Evolutionary conservation across 495 filamentous ascomycete genomes (phyloP).

Genomic region (Xeromyces bisporus): DNA sequence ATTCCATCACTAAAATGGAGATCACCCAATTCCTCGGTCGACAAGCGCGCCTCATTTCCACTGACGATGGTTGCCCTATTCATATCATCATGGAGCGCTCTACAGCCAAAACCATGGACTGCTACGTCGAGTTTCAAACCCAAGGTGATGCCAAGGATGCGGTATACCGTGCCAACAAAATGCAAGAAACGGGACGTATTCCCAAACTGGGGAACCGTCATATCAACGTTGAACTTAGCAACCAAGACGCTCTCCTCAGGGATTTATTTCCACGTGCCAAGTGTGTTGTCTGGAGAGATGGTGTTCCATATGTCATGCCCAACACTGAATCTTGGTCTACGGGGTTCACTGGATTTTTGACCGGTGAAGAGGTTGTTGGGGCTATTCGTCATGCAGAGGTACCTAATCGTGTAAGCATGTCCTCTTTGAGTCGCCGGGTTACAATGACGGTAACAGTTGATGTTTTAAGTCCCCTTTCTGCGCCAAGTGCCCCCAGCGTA

Average conservation of each 20-base stretch:
- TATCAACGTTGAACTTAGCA: constrained; percentile 44
- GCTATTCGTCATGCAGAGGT: constrained; percentile 49
- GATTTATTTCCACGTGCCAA: constrained; percentile 51
- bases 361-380: constrained; percentile 51
- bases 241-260: constrained; percentile 43
- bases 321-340: constrained; percentile 37
- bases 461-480: constrained; percentile 42
- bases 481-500: constrained; percentile 47
- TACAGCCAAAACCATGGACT: constrained; percentile 62
- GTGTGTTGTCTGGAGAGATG: constrained; percentile 42
- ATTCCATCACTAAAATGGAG: constrained; percentile 45
- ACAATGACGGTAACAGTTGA: constrained; percentile 5
- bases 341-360: constrained; percentile 54
- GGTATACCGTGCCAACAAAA: constrained; percentile 11
- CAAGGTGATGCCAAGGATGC: constrained; percentile 35
- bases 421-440: background rate
- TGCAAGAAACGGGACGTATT: constrained; percentile 30
- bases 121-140: constrained; percentile 49
- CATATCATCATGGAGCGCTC: constrained; percentile 76
- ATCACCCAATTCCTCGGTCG: constrained; percentile 53
- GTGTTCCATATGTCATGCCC: constrained; percentile 25
- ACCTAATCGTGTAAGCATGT: constrained; percentile 43
- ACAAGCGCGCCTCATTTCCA: constrained; percentile 37
- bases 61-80: constrained; percentile 40
- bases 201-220: constrained; percentile 46